phyloP scores from a whole-genome alignment of 352 stramenopile species.

The Pythium vanterpoolii region DNA sequence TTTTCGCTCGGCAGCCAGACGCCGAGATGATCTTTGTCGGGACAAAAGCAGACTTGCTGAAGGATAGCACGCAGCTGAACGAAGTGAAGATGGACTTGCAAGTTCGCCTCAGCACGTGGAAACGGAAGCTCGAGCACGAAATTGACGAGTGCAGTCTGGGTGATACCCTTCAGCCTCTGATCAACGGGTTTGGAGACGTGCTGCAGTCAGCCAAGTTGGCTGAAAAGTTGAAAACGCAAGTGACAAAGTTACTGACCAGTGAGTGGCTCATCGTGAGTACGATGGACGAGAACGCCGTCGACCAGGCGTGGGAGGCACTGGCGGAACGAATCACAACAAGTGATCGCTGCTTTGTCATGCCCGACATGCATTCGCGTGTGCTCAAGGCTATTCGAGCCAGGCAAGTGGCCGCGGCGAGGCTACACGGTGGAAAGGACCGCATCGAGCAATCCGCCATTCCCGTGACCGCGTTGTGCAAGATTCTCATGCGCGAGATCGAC shows the following conservation, averaged over 20 bases:
- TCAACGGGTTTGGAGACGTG: not conserved
- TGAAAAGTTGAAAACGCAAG: slow-evolving; percentile 1
- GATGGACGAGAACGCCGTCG: not conserved
- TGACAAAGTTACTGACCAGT: not conserved
- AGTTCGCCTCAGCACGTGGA: slow-evolving; percentile 1
- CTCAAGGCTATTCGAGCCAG: not conserved
- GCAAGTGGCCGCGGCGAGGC: not conserved
- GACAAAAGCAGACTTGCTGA: slow-evolving; percentile 8
- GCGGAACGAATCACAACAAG: not conserved
- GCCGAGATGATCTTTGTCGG: slow-evolving; percentile 8
- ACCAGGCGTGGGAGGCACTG: not conserved
- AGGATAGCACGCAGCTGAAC: not conserved
- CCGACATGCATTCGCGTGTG: slow-evolving; percentile 2
- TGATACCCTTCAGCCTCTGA: not conserved
- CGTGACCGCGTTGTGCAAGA: not conserved
- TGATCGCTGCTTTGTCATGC: slow-evolving; percentile 10
- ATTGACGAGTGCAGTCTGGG: not conserved
- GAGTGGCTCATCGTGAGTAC: slow-evolving; percentile 9
- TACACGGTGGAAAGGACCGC: slow-evolving; percentile 5
- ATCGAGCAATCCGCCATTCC: slow-evolving; percentile 1
- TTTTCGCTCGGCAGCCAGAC: slow-evolving; percentile 12
- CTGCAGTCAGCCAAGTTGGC: not conserved
- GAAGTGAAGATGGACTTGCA: slow-evolving; percentile 6
- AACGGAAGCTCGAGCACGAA: not conserved
- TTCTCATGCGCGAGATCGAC: not conserved